Conservation (phyloP, 345 rosid species). For the Kernera saxatilis region DNA sequence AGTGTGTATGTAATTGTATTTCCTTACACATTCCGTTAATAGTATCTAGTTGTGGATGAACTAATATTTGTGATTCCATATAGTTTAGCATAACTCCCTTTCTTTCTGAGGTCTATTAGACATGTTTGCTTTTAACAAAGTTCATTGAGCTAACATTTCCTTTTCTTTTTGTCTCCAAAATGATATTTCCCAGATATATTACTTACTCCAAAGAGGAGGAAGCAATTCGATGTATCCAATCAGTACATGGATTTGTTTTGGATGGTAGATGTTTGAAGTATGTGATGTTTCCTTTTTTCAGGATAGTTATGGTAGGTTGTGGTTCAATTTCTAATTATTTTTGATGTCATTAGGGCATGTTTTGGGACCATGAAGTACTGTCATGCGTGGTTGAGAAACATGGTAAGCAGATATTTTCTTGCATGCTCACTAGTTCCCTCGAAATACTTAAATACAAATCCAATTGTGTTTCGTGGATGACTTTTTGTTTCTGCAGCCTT, state of each 20-base stretch:
- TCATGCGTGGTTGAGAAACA: conserved; percentile 98
- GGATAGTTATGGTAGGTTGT: not conserved
- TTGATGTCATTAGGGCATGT: conserved; percentile 64
- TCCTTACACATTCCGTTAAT: not conserved
- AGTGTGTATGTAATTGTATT: conserved; percentile 68
- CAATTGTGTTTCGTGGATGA: not conserved
- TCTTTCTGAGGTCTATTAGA: conserved; percentile 1
- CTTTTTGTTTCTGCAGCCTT: conserved; percentile 54
- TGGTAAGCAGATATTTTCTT: conserved; percentile 41
- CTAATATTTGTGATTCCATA: not conserved
- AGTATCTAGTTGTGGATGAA: not conserved
- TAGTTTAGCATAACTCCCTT: not conserved
- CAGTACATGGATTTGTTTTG: conserved; percentile 88
- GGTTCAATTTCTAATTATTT: conserved; percentile 2
- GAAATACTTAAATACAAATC: not conserved
- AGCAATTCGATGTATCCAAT: conserved; percentile 89
- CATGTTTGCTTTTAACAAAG: conserved; percentile 3
- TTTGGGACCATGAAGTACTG: conserved; percentile 98
- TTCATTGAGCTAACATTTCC: conserved; percentile 4
- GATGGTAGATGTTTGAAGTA: conserved; percentile 75
- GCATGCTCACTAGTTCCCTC: not conserved
- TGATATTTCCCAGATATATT: conserved; percentile 54
- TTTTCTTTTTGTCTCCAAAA: not conserved
- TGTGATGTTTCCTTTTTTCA: conserved; percentile 12
- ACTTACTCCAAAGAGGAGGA: conserved; percentile 88